These are phyloP conservation scores for Euphorbia tirucalli DNA, from an alignment of 345 rosid genomes.

Conservation along the genomic window DNA sequence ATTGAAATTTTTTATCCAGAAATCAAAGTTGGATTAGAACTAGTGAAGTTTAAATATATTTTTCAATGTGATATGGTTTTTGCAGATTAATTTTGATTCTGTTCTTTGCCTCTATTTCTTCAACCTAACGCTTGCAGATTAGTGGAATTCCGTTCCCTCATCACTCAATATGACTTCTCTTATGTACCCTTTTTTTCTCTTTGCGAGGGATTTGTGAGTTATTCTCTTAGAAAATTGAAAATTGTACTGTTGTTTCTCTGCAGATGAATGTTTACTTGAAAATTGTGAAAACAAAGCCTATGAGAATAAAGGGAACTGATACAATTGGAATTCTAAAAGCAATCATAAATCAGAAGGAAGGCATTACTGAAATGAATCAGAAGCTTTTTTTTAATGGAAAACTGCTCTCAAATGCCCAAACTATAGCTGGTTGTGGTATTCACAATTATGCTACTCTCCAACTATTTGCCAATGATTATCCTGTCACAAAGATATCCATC, in stretches of 20 bases:
- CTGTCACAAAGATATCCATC: conserved; percentile 17
- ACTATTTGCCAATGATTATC: conserved; percentile 7
- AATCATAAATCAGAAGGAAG: conserved; percentile 25
- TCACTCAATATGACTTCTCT: too few species aligned
- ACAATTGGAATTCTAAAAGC: conserved; percentile 31
- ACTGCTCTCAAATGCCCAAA: conserved; percentile 20
- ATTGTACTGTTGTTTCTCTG: background rate
- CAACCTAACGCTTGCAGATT: too few species aligned
- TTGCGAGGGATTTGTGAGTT: too few species aligned
- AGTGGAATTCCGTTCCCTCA: too few species aligned
- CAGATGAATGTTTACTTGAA: conserved; percentile 35
- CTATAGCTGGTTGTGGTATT: conserved; percentile 31
- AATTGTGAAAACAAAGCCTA: conserved; percentile 29
- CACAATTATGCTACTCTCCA: conserved; percentile 24
- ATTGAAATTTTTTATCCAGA: too few species aligned
- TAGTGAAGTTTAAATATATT: too few species aligned
- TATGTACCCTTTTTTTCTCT: too few species aligned
- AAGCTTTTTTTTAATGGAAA: conserved; percentile 28
- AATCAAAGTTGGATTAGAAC: too few species aligned
- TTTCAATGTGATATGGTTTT: too few species aligned
- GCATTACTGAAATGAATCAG: conserved; percentile 19
- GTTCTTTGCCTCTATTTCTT: too few species aligned
- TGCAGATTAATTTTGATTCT: too few species aligned
- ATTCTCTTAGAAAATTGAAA: too few species aligned
- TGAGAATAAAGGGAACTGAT: conserved; percentile 17